These are phyloP conservation scores for Phytophthora rubi DNA, from an alignment of 352 stramenopile genomes.

Conservation along the genomic window DNA sequence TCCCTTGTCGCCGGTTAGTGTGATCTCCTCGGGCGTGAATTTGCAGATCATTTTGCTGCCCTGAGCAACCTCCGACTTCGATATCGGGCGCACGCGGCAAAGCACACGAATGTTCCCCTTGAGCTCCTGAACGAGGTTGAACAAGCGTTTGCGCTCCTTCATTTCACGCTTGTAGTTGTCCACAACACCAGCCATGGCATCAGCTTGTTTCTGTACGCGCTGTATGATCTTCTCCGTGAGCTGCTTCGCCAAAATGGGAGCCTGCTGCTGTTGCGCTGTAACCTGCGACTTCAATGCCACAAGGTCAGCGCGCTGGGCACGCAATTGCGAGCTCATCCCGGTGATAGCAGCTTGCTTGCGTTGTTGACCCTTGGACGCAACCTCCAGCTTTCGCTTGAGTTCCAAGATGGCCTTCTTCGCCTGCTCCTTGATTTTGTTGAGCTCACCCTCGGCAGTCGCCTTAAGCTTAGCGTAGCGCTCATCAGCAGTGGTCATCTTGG, in stretches of 20 bases:
- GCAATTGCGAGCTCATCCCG: constrained; percentile 48
- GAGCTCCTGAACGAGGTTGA: constrained; percentile 96
- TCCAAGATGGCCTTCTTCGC: constrained; percentile 89
- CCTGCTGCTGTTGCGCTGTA: constrained; percentile 55
- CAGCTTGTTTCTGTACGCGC: constrained; percentile 73
- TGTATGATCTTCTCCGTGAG: constrained; percentile 75
- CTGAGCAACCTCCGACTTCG: constrained; percentile 70
- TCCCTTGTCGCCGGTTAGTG: constrained; percentile 79
- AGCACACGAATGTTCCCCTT: constrained; percentile 98
- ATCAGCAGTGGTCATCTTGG: constrained; percentile 59
- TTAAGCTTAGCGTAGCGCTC: constrained; percentile 85
- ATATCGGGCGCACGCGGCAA: constrained; percentile 95
- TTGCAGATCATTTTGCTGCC: constrained; percentile 87
- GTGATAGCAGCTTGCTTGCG: constrained; percentile 55
- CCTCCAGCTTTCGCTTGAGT: constrained; percentile 79
- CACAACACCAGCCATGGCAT: constrained; percentile 84
- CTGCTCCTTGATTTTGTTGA: constrained; percentile 88
- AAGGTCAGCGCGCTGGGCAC: constrained; percentile 66
- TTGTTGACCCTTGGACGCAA: constrained; percentile 63
- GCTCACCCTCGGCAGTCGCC: constrained; percentile 69
- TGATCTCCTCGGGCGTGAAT: constrained; percentile 84
- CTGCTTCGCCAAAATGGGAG: constrained; percentile 69
- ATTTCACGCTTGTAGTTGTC: constrained; percentile 92
- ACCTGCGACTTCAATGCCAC: constrained; percentile 62
- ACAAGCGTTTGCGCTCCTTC: constrained; percentile 91